Conservation (phyloP, 2,329 filamentous ascomycete genomes). For the Hawksworthiomyces lignivorus region DNA sequence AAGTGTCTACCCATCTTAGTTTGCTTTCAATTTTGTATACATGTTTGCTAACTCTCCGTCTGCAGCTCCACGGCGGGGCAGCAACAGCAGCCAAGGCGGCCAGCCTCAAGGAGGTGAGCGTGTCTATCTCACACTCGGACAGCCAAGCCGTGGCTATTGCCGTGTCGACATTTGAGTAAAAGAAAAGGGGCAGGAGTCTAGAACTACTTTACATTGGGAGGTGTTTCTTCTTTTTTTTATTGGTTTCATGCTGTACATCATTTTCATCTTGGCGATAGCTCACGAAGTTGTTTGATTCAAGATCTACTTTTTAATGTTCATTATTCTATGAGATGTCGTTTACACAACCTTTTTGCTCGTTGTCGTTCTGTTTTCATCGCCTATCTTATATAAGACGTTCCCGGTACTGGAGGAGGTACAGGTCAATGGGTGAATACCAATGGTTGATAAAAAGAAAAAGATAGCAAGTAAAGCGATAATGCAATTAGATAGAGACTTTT, state of each 20-base stretch:
- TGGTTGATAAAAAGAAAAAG: too few species aligned
- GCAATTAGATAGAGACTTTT: too few species aligned
- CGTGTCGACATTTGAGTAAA: constrained; percentile 63
- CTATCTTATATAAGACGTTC: too few species aligned
- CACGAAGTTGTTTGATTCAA: too few species aligned
- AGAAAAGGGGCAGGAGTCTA: constrained; percentile 5
- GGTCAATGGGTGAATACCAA: too few species aligned
- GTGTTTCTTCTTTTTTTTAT: background rate
- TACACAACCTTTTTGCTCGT: too few species aligned
- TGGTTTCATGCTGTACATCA: background rate
- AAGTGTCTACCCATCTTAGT: constrained; percentile 32
- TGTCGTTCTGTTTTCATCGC: too few species aligned
- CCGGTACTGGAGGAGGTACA: too few species aligned
- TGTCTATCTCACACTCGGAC: constrained; percentile 95
- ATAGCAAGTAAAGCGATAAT: too few species aligned
- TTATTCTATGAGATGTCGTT: too few species aligned
- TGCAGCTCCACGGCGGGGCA: constrained; percentile 78
- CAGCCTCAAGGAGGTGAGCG: constrained; percentile 78
- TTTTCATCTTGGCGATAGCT: too few species aligned
- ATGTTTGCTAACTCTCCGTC: constrained; percentile 2
- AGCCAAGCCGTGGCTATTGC: constrained; percentile 91
- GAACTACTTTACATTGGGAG: constrained; percentile 1
- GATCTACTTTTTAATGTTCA: too few species aligned
- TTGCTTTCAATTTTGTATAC: background rate
- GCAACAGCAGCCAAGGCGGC: constrained; percentile 75